These are phyloP conservation scores for Entoloma clypeatum DNA, from an alignment of 1,284 basidiomycete genomes.

Conservation along the genomic window DNA sequence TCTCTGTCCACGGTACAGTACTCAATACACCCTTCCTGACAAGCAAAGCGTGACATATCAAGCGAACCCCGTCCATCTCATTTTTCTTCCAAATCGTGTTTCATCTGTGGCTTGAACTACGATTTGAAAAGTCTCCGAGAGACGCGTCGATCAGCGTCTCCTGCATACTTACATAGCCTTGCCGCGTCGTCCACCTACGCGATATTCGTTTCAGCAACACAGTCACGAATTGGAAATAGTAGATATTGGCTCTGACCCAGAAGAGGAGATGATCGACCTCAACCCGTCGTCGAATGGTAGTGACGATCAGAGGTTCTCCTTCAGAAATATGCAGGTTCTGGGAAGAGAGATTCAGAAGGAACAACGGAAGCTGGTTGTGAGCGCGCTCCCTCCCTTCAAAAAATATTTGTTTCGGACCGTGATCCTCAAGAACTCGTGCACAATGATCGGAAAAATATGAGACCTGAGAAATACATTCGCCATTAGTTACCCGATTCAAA, in stretches of 20 bases:
- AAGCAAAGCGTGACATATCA: too few relatives aligned
- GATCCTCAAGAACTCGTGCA: too few relatives aligned
- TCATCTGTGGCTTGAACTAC: background rate
- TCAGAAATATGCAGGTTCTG: conserved; percentile 24
- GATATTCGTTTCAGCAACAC: background rate
- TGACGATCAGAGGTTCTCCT: conserved; percentile 24
- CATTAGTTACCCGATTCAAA: too few relatives aligned
- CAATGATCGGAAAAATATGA: too few relatives aligned
- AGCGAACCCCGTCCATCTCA: too few relatives aligned
- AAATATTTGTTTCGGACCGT: too few relatives aligned
- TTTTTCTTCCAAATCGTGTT: background rate
- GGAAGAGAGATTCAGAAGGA: conserved; percentile 20
- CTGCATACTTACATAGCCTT: too few relatives aligned
- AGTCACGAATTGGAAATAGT: conserved; percentile 6
- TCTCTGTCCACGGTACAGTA: too few relatives aligned
- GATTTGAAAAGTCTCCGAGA: too few relatives aligned
- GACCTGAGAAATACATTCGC: too few relatives aligned
- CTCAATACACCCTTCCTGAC: too few relatives aligned
- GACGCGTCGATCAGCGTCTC: background rate
- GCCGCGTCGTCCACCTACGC: too few relatives aligned
- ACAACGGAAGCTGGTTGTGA: conserved; percentile 21
- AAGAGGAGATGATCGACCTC: conserved; percentile 18
- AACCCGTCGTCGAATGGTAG: conserved; percentile 20
- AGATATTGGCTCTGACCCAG: conserved; percentile 10
- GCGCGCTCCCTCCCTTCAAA: background rate